Base-by-base conservation (phyloP, 129 eudicot genomes). In the Flaveria linearis region DNA sequence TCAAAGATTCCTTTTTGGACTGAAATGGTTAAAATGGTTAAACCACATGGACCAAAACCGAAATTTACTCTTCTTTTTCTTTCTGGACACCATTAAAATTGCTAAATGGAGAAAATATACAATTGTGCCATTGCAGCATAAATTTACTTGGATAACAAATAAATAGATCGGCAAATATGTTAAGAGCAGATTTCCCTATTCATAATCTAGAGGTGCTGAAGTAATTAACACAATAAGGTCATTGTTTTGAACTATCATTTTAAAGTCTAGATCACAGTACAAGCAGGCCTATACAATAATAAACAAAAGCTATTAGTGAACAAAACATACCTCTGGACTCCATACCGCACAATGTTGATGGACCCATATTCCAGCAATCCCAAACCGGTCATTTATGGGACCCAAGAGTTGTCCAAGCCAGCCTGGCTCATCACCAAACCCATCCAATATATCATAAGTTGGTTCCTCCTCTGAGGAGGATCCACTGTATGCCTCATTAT, bases 331-430 rank as follows among this genome's bases (percentile, higher is more conserved):
- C 99, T 94, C 99, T 55, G 99, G 99, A 83, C 99, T 94, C 99
- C 99, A 94, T 16, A 94, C 96, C 39, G 99, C 99, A 86, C 99
- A 91, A 5, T 87, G 92, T 80, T 91, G 99, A 81, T 94, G 99
- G 51, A 94, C 96, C 97, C 97, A 91, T 62, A 91, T 87, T 76
- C 99, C 93, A 71, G 99, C 99, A 79, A 94, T 94, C 26, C 99
- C 99, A 55, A 82, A 87, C 26, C 96, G 90, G 64, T 91, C 99
- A 84, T 91, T 94, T 39, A 94, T 80, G 52, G 99, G 99, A 67
- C 99, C 99, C 83, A 94, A 74, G 68, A 94, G 94, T 17, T 87
- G 86, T 66, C 99, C 99, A 72, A 91, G 92, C 99, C 99, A 94
- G 66, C 96, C 91, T 64, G 99, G 91, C 72, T 94, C 96, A 76